Base-by-base conservation (phyloP, 1,284 basidiomycete species). In the Tilletia setariae region DNA sequence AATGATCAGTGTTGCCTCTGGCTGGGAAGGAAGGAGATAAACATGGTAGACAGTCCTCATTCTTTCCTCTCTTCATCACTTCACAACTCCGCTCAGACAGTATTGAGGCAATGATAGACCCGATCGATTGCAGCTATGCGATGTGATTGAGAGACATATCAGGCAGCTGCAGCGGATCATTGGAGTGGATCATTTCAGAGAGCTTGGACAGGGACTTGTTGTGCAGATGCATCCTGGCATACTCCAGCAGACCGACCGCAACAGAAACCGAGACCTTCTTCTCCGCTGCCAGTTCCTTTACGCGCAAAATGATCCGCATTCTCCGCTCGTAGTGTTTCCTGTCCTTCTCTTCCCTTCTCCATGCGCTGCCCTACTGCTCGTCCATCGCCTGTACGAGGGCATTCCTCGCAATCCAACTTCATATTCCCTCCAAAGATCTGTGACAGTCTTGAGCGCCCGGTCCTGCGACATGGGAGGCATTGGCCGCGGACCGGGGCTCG, bases 201-300 rank as follows among this genome's bases (percentile, higher is more conserved):
- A 49, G 47, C 16, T 49, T 49, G 19, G 47, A 16, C 19, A 49
- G 47, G 25, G 47, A 49, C 47, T 49, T 49, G 47, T 49, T 49
- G 7, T 16, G 16, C 47, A 49, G 47, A 16, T 49, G 47, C 7
- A n/a, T 49, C 19, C 47, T 4, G 4, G 47, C 47, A 19, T 49
- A 23, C 47, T 49, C 47, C 4, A 49, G 47, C 6, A 49, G 6
- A 16, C 19, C 6, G 4, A 49, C 47, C 6, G 47, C 47, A 23
- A 49, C 47, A 4, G 19, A 4, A 4, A n/a, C 8, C 8, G 47
- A 16, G 47, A 49, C 47, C 47, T 49, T 49, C 19, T 49, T 49
- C 47, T 49, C 47, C 47, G 25, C 8, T 6, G 47, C 47, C 19
- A 49, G 47, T 23, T 7, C 6, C 47, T 49, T 49, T 4, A 49